Evolutionary conservation across 2,329 filamentous ascomycete species (phyloP), one percentile per base, ranked within the genome.

Genomic region (Akanthomyces muscarius): DNA sequence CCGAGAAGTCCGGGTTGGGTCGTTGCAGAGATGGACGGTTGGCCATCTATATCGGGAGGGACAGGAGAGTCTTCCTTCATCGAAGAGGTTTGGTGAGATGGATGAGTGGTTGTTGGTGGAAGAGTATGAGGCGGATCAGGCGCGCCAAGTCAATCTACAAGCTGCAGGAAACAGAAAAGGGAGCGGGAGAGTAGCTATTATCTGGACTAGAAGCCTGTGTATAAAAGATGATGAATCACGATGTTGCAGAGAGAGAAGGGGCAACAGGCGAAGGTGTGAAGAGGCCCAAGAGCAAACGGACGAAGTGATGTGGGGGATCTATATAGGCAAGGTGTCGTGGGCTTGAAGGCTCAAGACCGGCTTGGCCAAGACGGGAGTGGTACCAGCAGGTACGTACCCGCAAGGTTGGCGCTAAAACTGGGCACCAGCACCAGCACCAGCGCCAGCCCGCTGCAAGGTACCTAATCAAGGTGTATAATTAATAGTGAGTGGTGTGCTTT

Each of bases 31-130:
- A 14, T 61, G 76, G 81, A 83, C 79, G 79, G 78, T 78, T 80
- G 78, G 79, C 78, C 79, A 80, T 83, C 79, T 84, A 78, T 78
- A 74, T 79, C 77, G 74, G 81, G 78, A 72, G 78, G 74, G 68
- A 82, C 78, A 76, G 81, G 75, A 68, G 78, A 83, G 77, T 77
- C 76, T 81, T 85, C 77, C 82, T 84, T 86, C 84, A 87, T 87
- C 83, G 84, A 86, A 79, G 71, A 76, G 78, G 74, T 70, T 44
- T 45, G 30, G 25, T 5, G 23, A 30, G 21, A 41, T 21, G 36
- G 41, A 7, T 16, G 23, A 7, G 36, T 36, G 18, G 28, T 38
- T 52, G 45, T 44, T n/a, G 23, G 47, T 14, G 23, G n/a, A 21
- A 16, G 14, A 8, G 18, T 7, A 30, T 3, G 23, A 23, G 53